Base-by-base conservation (phyloP, 192 early-diverging fungal genomes). In the Diversispora epigaea region DNA sequence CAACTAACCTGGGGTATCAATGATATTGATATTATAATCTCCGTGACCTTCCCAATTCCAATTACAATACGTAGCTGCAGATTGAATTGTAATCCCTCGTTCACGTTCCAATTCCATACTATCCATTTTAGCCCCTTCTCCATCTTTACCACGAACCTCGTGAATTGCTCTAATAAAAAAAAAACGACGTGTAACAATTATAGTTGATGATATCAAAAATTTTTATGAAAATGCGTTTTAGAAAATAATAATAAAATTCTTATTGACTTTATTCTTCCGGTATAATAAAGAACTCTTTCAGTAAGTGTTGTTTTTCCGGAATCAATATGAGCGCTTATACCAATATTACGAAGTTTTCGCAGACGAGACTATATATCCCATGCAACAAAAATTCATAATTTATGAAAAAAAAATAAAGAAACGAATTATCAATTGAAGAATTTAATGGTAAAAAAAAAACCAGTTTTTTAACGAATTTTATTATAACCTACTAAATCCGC, bases 21-120 rank as follows among this genome's bases (percentile, higher is more conserved):
- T 94, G 71, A 94, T 93, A 78, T 93, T 93, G 46, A 94, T 86
- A 76, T 92, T 92, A 68, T 88, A 87, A 68, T 90, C 85, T 70
- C 85, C 86, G 40, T 62, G 40, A 54, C 43, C 21, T 52, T 55
- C 21, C 60, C 73, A 63, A 68, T 80, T 79, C 93, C 93, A 94
- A 57, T 84, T 80, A n/a, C 89, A 88, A 81, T 91, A 93, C 15
- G 93, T 94, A 25, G 93, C 92, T n/a, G 93, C 93, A 45, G 89
- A 91, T 83, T 93, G 91, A 76, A 94, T 94, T 40, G 93, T 94
- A 76, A 94, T 94, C 44, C 93, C 93, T 82, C 92, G 91, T 81
- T 99, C 97, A 73, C 96, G 87, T 86, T 98, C 97, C 22, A 98
- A 86, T 39, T 98, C 96, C 97, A 99, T 99, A 47, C 94, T 97